Percentiles rank a stretch among this genome's conserved stretches.
phyloP scores from a whole-genome alignment of 345 rosid genomes.

The Microcos paniculata region DNA sequence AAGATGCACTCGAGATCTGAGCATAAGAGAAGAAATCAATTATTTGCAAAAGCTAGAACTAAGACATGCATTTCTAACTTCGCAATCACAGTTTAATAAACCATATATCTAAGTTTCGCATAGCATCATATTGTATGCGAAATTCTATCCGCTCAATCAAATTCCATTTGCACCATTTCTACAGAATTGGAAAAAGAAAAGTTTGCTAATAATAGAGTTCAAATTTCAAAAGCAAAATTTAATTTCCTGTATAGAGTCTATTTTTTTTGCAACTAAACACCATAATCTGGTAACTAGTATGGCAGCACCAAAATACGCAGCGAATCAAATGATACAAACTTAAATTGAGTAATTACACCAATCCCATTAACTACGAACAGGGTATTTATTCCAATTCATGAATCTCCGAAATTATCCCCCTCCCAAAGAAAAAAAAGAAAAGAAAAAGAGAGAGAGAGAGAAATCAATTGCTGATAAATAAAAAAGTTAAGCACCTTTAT shows the following conservation, averaged over 20 bases:
- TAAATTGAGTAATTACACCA: neutral
- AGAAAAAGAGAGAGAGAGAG: neutral
- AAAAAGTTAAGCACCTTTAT: constrained; percentile 57
- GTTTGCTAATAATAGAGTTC: neutral
- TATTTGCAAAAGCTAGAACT: neutral
- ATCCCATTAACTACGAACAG: neutral
- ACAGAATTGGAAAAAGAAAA: neutral
- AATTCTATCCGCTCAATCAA: neutral
- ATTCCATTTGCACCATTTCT: neutral
- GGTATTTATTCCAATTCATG: neutral
- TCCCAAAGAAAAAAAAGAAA: too few relatives aligned
- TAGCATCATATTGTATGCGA: neutral
- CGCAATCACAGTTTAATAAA: neutral
- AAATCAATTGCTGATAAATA: neutral
- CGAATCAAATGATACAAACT: neutral
- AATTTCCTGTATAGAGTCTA: neutral
- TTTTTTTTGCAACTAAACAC: too few relatives aligned
- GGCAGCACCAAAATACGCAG: neutral
- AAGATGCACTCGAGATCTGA: constrained; percentile 94
- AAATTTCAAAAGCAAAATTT: neutral
- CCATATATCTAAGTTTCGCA: neutral
- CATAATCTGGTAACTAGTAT: neutral
- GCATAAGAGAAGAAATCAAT: constrained; percentile 3
- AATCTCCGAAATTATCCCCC: neutral
- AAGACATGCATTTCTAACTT: neutral